Base-by-base conservation (phyloP, 2,329 filamentous ascomycete genomes). In the Claviceps humidiphila region DNA sequence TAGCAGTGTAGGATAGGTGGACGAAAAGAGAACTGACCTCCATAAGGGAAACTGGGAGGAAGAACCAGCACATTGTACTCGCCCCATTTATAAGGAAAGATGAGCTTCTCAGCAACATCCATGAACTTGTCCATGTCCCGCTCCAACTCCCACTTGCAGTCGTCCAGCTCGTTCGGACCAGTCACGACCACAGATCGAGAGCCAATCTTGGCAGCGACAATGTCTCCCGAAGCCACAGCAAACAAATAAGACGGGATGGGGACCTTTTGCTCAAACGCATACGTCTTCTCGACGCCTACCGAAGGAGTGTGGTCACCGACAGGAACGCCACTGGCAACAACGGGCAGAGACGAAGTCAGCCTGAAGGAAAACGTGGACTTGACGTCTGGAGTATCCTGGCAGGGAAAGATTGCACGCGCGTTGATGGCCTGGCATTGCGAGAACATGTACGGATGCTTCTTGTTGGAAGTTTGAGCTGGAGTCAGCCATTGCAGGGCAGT, bases 391-490 rank as follows among this genome's bases (percentile, higher is more conserved):
- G 93, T 97, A 65, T 98, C 93, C 72, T 97, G 91, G 69, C 91
- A 97, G 6, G 93, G 93, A 68, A 97, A 95, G 55, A 97, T 80
- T 47, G 89, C 95, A 55, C 93, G 83, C 44, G 88, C 89, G 63
- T 97, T 90, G 63, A 96, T 97, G 51, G 91, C 90, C 74, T 98
- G 91, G 68, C 90, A 95, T 73, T 97, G 93, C 45, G 88, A 94
- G 73, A 97, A 97, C 83, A 97, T 91, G 70, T 96, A 97, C 1
- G 91, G 91, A 59, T 94, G 86, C 69, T 89, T 93, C 73, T 89
- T 90, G 77, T 95, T 96, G 54, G 87, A 89, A 1, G 93, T 97
- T 72, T 97, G 93, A 37, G 85, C 85, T 2, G 89, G 89, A 0
- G 87, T 90, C 68, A 98, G 78, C 91, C 93, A 98, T 70, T 97